Percentiles rank a stretch among this genome's conserved stretches.
These are phyloP conservation scores for Shiraia sp. DNA, from an alignment of 2,329 filamentous ascomycete species.

Conservation along the genomic window DNA sequence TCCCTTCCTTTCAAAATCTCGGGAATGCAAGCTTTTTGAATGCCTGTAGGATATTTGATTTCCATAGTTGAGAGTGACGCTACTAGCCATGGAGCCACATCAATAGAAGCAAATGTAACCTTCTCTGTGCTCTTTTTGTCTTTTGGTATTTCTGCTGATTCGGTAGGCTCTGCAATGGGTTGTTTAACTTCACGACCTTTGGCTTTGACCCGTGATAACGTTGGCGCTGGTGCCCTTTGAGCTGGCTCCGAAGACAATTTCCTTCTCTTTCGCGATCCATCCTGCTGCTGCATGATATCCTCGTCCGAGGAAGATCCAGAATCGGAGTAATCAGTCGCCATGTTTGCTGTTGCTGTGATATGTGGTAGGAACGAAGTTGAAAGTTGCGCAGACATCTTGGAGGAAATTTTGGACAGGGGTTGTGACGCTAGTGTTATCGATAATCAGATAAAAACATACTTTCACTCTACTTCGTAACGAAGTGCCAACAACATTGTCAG, in stretches of 20 bases:
- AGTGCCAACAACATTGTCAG: too few species aligned
- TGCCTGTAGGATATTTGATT: slow-evolving; percentile 85
- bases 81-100: slow-evolving; percentile 84
- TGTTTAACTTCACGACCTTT: slow-evolving; percentile 23
- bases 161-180: slow-evolving; percentile 4
- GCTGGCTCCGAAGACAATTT: slow-evolving; percentile 32
- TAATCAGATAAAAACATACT: too few species aligned
- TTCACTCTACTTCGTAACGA: too few species aligned
- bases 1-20: slow-evolving; percentile 89
- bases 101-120: slow-evolving; percentile 71
- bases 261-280: slow-evolving; percentile 43
- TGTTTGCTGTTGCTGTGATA: slow-evolving; percentile 6
- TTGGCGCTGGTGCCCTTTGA: slow-evolving; percentile 18
- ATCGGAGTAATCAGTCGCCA: slow-evolving; percentile 21
- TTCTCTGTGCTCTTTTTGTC: slow-evolving; percentile 39
- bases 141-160: slow-evolving; percentile 5
- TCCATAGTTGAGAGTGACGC: slow-evolving; percentile 76
- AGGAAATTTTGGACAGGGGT: slow-evolving; percentile 34
- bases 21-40: slow-evolving; percentile 91
- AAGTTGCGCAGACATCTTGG: too few species aligned
- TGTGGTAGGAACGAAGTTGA: slow-evolving; percentile 3
- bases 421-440: slow-evolving; percentile 31
- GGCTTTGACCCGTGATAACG: slow-evolving; percentile 42
- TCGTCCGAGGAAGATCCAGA: slow-evolving; percentile 25
- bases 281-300: slow-evolving; percentile 32